Evolutionary conservation across 164 flowering plant species (phyloP).

Genomic region (Vitis vinifera): DNA sequence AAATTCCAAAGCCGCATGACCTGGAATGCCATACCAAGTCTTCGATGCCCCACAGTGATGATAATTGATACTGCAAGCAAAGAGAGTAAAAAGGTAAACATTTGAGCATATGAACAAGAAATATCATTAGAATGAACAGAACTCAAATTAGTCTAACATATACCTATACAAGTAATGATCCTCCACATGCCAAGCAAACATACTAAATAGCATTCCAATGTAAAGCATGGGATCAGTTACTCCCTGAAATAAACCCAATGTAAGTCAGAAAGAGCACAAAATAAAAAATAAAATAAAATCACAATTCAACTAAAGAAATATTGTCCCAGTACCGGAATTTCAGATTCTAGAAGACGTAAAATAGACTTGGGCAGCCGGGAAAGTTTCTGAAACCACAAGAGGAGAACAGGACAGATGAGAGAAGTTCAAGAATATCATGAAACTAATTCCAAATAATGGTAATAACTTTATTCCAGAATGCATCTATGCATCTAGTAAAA

Average conservation of each 20-base stretch:
- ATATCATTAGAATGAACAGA: background rate
- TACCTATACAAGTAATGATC: conserved; percentile 98
- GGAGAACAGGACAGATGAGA: background rate
- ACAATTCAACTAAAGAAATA: background rate
- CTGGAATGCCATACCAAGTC: conserved; percentile 99
- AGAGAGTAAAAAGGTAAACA: background rate
- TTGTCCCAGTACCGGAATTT: conserved; percentile 72
- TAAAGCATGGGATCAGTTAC: conserved; percentile 99
- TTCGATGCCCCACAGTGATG: conserved; percentile 98
- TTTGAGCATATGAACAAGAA: background rate
- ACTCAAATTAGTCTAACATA: background rate
- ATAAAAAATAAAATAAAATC: background rate
- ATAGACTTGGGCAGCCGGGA: conserved; percentile 74
- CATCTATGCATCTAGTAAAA: background rate
- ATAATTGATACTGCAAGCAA: conserved; percentile 75
- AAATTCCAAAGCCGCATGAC: conserved; percentile 81
- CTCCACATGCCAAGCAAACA: conserved; percentile 99
- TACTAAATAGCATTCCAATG: conserved; percentile 97
- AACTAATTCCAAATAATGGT: background rate
- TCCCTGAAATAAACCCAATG: conserved; percentile 60
- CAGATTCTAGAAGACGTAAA: conserved; percentile 72
- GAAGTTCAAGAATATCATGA: background rate
- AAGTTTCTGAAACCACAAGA: conserved; percentile 58
- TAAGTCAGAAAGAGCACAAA: conserved; percentile 4
- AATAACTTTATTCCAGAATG: background rate